Evolutionary conservation across 176 grass and related monocot genomes (phyloP), one percentile per base, ranked within the genome.

Genomic region (Musa beccarii): DNA sequence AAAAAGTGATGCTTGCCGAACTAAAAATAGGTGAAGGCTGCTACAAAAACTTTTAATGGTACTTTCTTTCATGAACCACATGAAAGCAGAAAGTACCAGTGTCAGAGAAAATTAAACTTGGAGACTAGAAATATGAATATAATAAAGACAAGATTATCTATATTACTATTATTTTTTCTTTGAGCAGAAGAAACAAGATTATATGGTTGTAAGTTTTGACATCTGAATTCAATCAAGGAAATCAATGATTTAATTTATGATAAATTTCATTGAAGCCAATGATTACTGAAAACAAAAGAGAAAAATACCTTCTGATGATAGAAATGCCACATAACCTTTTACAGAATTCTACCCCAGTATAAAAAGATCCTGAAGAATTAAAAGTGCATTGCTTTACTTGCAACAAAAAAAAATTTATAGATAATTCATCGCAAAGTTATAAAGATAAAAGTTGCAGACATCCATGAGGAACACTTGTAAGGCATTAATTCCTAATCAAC

Each of bases 291-390:
- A 17, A 59, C 56, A 59, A 17, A 50, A 49, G 34, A 49, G 15
- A 70, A 70, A 9, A 51, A 43, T 70, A 76, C 75, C 75, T 76
- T 76, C 75, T 59, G 43, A 76, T 25, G 29, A 76, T 76, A 10
- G 75, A 76, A 29, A 76, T 59, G 34, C 75, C 75, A 76, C 75
- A 76, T 51, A 76, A 59, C 49, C 59, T 63, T 49, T 76, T 76
- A 64, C 59, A 76, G 20, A 76, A 76, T 10, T 76, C 75, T 51
- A 76, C 75, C 4, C 75, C 75, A 2, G 59, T 76, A 59, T 76
- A 76, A 59, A 76, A 9, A 25, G 75, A 76, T 22, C 75, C 75
- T 76, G 29, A 9, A 76, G 51, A 73, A 50, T 49, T 50, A 70
- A 9, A 51, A n/a, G 9, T 70, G 68, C 15, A 10, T 9, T 3